Evolutionary conservation across 768 basidiomycete species (phyloP), one percentile per base, ranked within the genome.

Genomic region (Cystobasidium ongulense): DNA sequence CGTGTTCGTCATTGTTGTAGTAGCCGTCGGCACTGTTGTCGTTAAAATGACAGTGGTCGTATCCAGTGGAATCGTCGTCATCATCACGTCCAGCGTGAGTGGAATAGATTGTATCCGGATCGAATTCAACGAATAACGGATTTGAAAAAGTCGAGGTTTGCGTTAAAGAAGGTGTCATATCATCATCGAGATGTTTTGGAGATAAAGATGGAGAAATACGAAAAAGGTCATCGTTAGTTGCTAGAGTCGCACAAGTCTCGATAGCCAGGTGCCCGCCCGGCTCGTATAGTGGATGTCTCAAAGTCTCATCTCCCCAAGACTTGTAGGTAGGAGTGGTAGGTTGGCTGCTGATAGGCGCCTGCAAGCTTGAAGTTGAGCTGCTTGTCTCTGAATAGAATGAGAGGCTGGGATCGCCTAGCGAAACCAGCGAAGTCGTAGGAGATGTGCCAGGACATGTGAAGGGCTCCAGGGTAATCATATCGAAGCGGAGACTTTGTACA

Each of bases 1-100:
- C 35, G 5, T 54, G 53, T 36, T 71, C 68, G 36, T 71, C 68
- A 21, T 71, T 33, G 38, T 71, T 59, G 53, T 71, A 71, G 54
- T 71, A 71, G 29, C 25, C 21, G 13, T 71, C 68, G 2, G 68
- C 52, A 25, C 68, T 71, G 54, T 35, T 59, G 57, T 46, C n/a
- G 43, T 50, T 43, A 35, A 13, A 15, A n/a, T 59, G 11, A n/a
- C 7, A 59, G 21, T 59, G 23, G 29, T 33, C 35, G 18, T 71
- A 23, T 11, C 15, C 41, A 27, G 23, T 46, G 7, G 25, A 23
- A 31, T 52, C 27, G 65, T 43, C 39, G 31, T 39, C 38, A 52
- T 33, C 39, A 29, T 31, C 31, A 35, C 35, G 39, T 50, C 65
- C 39, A 35, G 65, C 43, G 27, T 39, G n/a, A 41, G 41, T 27